Evolutionary conservation across 1,284 basidiomycete genomes (phyloP).

Genomic region (Cryptococcus sp.): DNA sequence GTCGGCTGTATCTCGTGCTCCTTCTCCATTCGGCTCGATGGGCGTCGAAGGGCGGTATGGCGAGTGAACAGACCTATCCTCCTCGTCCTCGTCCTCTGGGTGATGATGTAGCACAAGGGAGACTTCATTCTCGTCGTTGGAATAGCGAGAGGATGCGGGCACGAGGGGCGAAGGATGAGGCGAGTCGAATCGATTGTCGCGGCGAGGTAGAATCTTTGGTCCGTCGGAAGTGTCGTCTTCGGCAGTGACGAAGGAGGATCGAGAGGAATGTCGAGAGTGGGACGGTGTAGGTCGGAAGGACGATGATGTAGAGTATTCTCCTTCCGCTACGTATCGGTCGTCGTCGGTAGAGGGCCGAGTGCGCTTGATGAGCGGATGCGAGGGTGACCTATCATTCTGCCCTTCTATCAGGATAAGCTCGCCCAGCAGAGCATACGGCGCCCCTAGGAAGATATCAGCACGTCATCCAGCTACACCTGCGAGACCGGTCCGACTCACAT

Average conservation of each 20-base stretch:
- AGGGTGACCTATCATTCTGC: constrained; percentile 4
- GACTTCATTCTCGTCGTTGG: constrained; percentile 16
- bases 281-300: neutral
- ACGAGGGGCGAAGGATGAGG: neutral
- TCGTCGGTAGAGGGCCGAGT: neutral
- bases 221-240: no score
- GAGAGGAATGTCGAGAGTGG: constrained; percentile 11
- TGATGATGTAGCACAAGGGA: constrained; percentile 38
- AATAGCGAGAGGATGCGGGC: neutral
- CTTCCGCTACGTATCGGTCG: neutral
- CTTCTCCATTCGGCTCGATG: neutral
- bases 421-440: constrained; percentile 47
- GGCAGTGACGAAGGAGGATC: neutral
- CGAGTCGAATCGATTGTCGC: neutral
- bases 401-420: constrained; percentile 46
- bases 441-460: constrained; percentile 26
- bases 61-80: neutral
- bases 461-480: neutral
- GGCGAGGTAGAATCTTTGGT: constrained; percentile 1
- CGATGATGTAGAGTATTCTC: neutral
- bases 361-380: constrained; percentile 1
- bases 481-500: constrained; percentile 40
- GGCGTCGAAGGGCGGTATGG: constrained; percentile 2
- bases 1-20: constrained; percentile 52
- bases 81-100: constrained; percentile 15